A percentile compares a stretch with the other conserved stretches of the same genome.
These are phyloP conservation scores for Thamnidium elegans DNA, from an alignment of 192 early-diverging fungal species.

Conservation along the genomic window DNA sequence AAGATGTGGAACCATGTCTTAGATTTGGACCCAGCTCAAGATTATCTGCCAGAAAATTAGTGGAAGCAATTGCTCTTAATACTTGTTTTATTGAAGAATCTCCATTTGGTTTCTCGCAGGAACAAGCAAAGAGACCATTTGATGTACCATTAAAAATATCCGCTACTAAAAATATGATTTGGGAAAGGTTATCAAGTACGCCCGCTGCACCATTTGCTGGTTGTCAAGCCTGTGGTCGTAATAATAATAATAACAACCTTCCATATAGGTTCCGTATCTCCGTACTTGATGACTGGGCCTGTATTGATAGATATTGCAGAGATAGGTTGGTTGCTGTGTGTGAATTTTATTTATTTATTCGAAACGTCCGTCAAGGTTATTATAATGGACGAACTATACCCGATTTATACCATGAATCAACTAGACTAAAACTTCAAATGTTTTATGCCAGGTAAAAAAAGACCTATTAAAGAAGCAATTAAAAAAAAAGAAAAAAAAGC, in stretches of 20 bases:
- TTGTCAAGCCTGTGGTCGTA: slow-evolving; percentile 55
- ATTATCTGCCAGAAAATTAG: slow-evolving; percentile 81
- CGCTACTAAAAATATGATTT: slow-evolving; percentile 47
- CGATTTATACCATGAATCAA: slow-evolving; percentile 82
- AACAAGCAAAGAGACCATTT: slow-evolving; percentile 37
- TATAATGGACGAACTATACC: slow-evolving; percentile 69
- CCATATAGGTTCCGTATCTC: slow-evolving; percentile 71
- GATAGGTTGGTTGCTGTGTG: slow-evolving; percentile 88
- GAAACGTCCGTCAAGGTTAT: slow-evolving; percentile 84
- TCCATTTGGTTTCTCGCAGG: slow-evolving; percentile 46
- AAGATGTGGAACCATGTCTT: slow-evolving; percentile 91
- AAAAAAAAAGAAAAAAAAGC: too few relatives aligned
- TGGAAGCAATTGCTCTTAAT: slow-evolving; percentile 83
- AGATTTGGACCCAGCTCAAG: slow-evolving; percentile 88
- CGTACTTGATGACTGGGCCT: slow-evolving; percentile 67
- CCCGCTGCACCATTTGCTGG: slow-evolving; percentile 30
- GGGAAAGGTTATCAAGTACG: slow-evolving; percentile 47
- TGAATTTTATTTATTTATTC: slow-evolving; percentile 92
- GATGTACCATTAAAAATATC: slow-evolving; percentile 50
- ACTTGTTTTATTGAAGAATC: slow-evolving; percentile 86
- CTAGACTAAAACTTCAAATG: slow-evolving; percentile 85
- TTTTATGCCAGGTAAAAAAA: slow-evolving; percentile 59
- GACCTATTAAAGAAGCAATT: too few relatives aligned
- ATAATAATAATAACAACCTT: slow-evolving; percentile 29
- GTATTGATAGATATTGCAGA: slow-evolving; percentile 79